A percentile compares a stretch with the other conserved stretches of the same genome.
These are phyloP conservation scores for Alloascoidea africana DNA, from an alignment of 805 yeast genomes.

Conservation along the genomic window DNA sequence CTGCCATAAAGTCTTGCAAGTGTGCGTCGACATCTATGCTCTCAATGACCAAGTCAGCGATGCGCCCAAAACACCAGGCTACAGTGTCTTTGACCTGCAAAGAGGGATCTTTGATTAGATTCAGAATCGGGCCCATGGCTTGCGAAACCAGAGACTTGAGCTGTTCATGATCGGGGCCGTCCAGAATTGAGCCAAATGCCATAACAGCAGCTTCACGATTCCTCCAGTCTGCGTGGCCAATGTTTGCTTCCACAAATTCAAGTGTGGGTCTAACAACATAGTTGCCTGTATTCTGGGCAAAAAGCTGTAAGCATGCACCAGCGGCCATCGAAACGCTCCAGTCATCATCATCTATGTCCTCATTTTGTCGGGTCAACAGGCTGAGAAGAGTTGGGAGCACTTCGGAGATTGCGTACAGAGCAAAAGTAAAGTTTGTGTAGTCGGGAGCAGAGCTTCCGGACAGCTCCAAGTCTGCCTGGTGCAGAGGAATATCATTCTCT, in stretches of 20 bases:
- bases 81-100: slow-evolving; percentile 92
- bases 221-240: slow-evolving; percentile 57
- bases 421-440: slow-evolving; percentile 59
- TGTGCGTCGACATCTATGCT: slow-evolving; percentile 54
- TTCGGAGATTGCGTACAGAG: slow-evolving; percentile 67
- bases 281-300: slow-evolving; percentile 82
- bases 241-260: slow-evolving; percentile 65
- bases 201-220: slow-evolving; percentile 93
- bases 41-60: slow-evolving; percentile 73
- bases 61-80: slow-evolving; percentile 96
- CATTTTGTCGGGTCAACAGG: slow-evolving; percentile 77
- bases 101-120: slow-evolving; percentile 55
- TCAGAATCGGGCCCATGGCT: slow-evolving; percentile 70
- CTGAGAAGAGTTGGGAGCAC: slow-evolving; percentile 77
- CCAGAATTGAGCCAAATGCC: slow-evolving; percentile 96
- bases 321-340: slow-evolving; percentile 99
- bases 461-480: slow-evolving; percentile 15
- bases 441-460: slow-evolving; percentile 16
- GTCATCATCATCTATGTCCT: slow-evolving; percentile 79
- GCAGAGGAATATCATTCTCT: slow-evolving; percentile 68
- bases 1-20: slow-evolving; percentile 57
- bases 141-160: slow-evolving; percentile 55
- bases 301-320: slow-evolving; percentile 88
- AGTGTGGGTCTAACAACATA: slow-evolving; percentile 77
- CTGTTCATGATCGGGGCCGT: slow-evolving; percentile 75